Base-by-base conservation (phyloP, 768 basidiomycete genomes). In the Sarcomyxa edulis region DNA sequence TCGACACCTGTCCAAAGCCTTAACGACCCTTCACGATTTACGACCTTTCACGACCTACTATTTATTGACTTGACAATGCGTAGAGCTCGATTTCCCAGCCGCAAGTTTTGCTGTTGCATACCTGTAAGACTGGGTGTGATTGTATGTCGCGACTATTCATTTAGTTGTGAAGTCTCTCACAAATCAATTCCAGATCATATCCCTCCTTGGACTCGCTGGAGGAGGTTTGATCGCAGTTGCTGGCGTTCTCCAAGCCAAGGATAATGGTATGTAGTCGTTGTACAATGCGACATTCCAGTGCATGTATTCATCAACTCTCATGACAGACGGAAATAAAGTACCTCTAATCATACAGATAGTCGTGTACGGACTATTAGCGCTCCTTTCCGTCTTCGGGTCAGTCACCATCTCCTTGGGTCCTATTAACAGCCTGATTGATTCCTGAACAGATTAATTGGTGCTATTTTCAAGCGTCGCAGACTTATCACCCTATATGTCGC, bases 381-480 rank as follows among this genome's bases (percentile, higher is more conserved):
- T 72, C 22, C 50, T 73, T 22, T 73, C 71, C 10, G 37, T 72
- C 10, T 58, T 71, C 24, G 71, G 71, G 70, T 74, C 41, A 34
- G 60, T 44, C 21, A 18, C 20, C 3, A 32, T 43, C 10, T 18
- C 7, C 18, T 11, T 26, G 11, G 35, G 25, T 9, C 39, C 23
- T 32, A 21, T 28, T 20, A 14, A 14, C 18, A 30, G 15, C 10
- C 12, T 42, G 10, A 12, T 23, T 26, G 25, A 21, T n/a, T n/a
- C 30, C 23, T 33, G 22, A 35, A 1, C 39, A 72, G 71, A 24
- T 53, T 74, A 44, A 48, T 70, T 35, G 72, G 71, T 34, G 70
- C 68, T 12, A 58, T 65, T 25, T 55, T 50, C 19, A 62, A 62
- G 43, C 63, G 64, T 44, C 59, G 66, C 25, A 51, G 52, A 19